Evolutionary conservation across 2,329 filamentous ascomycete species (phyloP).

Genomic region (Microdochium paspali): DNA sequence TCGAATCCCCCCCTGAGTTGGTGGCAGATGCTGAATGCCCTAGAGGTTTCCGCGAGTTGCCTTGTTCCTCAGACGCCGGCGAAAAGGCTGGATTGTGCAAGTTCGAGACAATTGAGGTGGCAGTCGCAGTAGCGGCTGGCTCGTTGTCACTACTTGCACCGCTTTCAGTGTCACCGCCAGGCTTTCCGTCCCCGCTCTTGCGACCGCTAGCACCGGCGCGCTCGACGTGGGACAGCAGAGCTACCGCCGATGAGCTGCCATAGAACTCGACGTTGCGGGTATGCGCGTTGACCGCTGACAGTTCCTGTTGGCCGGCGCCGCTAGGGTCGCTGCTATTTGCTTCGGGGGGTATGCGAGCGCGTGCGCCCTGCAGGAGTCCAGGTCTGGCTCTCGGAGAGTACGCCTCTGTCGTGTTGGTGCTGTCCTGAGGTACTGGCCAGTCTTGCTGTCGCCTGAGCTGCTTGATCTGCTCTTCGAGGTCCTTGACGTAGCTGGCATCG

Average conservation of each 20-base stretch:
- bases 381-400: not conserved
- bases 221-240: constrained; percentile 30
- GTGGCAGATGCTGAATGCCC: too few relatives aligned
- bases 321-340: too few relatives aligned
- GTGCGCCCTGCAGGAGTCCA: constrained; percentile 6
- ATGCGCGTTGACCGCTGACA: constrained; percentile 32
- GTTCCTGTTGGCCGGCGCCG: constrained; percentile 21
- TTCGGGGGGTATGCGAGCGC: too few relatives aligned
- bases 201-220: constrained; percentile 13
- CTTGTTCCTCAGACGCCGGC: constrained; percentile 9
- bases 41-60: too few relatives aligned
- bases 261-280: constrained; percentile 37
- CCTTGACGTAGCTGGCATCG: constrained; percentile 12
- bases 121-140: too few relatives aligned
- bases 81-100: constrained; percentile 35
- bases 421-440: not conserved
- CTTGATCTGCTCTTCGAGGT: constrained; percentile 13
- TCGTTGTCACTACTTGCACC: constrained; percentile 9
- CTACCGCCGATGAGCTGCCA: constrained; percentile 34
- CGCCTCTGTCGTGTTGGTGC: constrained; percentile 2
- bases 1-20: too few relatives aligned
- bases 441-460: constrained; percentile 4
- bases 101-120: constrained; percentile 28
- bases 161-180: too few relatives aligned
- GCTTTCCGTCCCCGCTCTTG: constrained; percentile 8